Base-by-base conservation (phyloP, 805 yeast genomes). In the Priceomyces melissophilus region DNA sequence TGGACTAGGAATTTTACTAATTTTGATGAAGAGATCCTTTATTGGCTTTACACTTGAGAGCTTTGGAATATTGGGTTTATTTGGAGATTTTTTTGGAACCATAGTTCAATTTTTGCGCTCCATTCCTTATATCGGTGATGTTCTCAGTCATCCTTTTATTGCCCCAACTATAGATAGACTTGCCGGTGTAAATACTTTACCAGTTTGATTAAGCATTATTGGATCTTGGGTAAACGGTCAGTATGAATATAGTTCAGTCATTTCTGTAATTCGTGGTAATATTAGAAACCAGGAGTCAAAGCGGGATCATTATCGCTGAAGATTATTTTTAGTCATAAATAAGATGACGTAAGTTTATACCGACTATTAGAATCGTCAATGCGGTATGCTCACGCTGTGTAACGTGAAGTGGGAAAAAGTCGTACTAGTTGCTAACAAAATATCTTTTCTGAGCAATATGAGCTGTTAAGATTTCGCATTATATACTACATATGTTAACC, bases 1-100 rank as follows among this genome's bases (percentile, higher is more conserved):
- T 56, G 67, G 68, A 3, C 39, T 78, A 4, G 99, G 99, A 1
- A 81, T 93, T 10, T 39, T 82, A 10, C 65, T 91, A 49, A 91
- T 93, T 40, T 67, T 91, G 42, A 53, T 78, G 52, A 85, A 84
- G 54, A 75, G 83, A 67, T 79, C 97, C 1, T 86, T 93, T 56
- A 53, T 82, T 17, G 99, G 99, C 7, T 91, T 93, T 55, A 58
- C 83, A 2, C 66, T 91, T 30, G 99, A 91, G 61, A 78, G 84
- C 38, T 68, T 90, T 47, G 99, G 99, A n/a, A 87, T 91, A 17
- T 64, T 91, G 45, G 90, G 87, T 6, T 69, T 91, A 29, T 91
- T 93, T 65, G 99, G 89, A 29, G 98, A 93, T 63, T 90, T 93
- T 62, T 86, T 91, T 55, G 88, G 95, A 17, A 87, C 95, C 10